phyloP scores from a whole-genome alignment of 352 stramenopile species.

The Pythium aphanidermatum region DNA sequence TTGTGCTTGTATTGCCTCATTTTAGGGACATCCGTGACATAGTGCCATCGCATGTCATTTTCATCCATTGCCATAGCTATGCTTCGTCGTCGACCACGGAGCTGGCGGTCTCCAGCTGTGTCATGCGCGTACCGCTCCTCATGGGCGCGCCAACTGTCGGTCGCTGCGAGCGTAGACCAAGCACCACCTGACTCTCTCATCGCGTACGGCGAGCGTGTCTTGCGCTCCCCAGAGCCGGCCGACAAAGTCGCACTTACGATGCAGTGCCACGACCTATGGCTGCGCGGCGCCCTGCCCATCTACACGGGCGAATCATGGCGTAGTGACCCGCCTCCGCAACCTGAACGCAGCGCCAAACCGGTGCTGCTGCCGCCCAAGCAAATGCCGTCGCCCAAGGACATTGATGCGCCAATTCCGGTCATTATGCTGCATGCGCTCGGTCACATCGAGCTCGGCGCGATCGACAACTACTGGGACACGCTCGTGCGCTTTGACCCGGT shows the following conservation, averaged over 20 bases:
- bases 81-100: conserved; percentile 1
- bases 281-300: conserved; percentile 29
- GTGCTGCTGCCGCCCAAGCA: conserved; percentile 57
- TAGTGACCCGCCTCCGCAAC: conserved; percentile 35
- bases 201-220: conserved; percentile 51
- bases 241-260: conserved; percentile 64
- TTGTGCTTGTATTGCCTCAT: background rate
- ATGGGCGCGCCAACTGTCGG: too few species aligned
- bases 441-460: conserved; percentile 81
- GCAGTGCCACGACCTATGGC: conserved; percentile 45
- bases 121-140: too few species aligned
- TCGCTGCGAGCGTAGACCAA: background rate
- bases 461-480: conserved; percentile 88
- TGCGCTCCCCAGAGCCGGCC: conserved; percentile 37
- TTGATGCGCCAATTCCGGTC: conserved; percentile 55
- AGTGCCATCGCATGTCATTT: background rate
- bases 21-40: conserved; percentile 2
- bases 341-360: conserved; percentile 37
- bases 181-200: conserved; percentile 40
- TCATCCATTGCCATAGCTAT: background rate
- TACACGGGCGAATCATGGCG: conserved; percentile 26
- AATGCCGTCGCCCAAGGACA: conserved; percentile 64
- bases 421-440: conserved; percentile 78
- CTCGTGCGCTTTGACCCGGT: conserved; percentile 71
- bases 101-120: background rate